Percentiles rank a stretch among this genome's conserved stretches.
phyloP scores from a whole-genome alignment of 139 green algal genomes.

The Spirogloea muscicola region DNA sequence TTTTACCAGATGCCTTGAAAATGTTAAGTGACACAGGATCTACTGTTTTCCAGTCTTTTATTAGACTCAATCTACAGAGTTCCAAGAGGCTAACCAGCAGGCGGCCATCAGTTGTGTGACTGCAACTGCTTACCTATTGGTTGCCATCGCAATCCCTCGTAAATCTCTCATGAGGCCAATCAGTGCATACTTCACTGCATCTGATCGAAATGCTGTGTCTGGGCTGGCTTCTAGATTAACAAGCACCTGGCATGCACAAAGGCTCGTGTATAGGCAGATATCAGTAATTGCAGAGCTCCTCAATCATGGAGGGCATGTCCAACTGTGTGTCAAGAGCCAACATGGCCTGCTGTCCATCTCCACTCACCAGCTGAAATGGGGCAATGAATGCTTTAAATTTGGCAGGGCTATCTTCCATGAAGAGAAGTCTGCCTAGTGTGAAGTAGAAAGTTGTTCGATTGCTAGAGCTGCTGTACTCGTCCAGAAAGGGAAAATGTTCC shows the following conservation, averaged over 20 bases:
- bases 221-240: slow-evolving; percentile 26
- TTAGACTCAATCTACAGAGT: too few relatives aligned
- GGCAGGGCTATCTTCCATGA: slow-evolving; percentile 86
- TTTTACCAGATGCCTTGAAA: too few relatives aligned
- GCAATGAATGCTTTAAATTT: slow-evolving; percentile 89
- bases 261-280: too few relatives aligned
- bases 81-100: too few relatives aligned
- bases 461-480: slow-evolving; percentile 71
- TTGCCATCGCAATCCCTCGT: slow-evolving; percentile 82
- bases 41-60: too few relatives aligned
- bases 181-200: slow-evolving; percentile 65
- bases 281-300: too few relatives aligned
- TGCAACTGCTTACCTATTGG: slow-evolving; percentile 65
- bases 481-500: slow-evolving; percentile 80
- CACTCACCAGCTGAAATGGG: slow-evolving; percentile 67
- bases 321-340: too few relatives aligned
- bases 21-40: too few relatives aligned
- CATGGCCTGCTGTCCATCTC: background rate
- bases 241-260: too few relatives aligned
- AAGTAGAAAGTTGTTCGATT: slow-evolving; percentile 89
- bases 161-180: slow-evolving; percentile 90
- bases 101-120: too few relatives aligned
- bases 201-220: slow-evolving; percentile 40
- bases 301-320: too few relatives aligned
- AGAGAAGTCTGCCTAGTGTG: slow-evolving; percentile 87